phyloP scores from a whole-genome alignment of 352 stramenopile genomes.

The Peronosclerospora sorghi region DNA sequence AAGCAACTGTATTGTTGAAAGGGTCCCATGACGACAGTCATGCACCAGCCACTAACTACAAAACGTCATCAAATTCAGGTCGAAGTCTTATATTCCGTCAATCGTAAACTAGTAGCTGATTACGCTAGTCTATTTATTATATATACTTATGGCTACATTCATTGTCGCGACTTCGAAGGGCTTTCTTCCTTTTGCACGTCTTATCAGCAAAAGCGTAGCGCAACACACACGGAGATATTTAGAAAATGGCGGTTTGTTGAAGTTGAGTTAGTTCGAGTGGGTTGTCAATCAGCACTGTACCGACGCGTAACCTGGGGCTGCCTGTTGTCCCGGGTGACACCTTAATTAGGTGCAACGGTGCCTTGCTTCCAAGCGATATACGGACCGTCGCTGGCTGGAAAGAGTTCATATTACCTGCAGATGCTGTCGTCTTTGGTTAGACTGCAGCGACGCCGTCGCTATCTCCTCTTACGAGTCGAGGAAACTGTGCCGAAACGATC shows the following conservation, averaged over 20 bases:
- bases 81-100: constrained; percentile 2
- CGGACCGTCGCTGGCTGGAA: too few relatives aligned
- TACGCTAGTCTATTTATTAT: constrained; percentile 19
- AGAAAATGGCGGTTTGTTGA: constrained; percentile 8
- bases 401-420: background rate
- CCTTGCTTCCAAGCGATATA: too few relatives aligned
- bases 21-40: constrained; percentile 4
- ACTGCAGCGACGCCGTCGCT: background rate
- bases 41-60: background rate
- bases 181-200: background rate
- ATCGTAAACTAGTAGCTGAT: constrained; percentile 6
- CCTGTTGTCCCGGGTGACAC: too few relatives aligned
- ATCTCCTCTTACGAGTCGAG: background rate
- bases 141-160: background rate
- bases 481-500: constrained; percentile 22
- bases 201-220: background rate
- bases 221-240: background rate
- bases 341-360: too few relatives aligned
- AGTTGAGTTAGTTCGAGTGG: constrained; percentile 1
- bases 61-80: background rate
- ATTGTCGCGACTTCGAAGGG: constrained; percentile 6
- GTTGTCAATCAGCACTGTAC: constrained; percentile 2
- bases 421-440: background rate
- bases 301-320: constrained; percentile 3
- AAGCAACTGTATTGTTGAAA: constrained; percentile 22